These are phyloP conservation scores for Ogataea paradorogensis DNA, from an alignment of 805 yeast species.

Conservation along the genomic window DNA sequence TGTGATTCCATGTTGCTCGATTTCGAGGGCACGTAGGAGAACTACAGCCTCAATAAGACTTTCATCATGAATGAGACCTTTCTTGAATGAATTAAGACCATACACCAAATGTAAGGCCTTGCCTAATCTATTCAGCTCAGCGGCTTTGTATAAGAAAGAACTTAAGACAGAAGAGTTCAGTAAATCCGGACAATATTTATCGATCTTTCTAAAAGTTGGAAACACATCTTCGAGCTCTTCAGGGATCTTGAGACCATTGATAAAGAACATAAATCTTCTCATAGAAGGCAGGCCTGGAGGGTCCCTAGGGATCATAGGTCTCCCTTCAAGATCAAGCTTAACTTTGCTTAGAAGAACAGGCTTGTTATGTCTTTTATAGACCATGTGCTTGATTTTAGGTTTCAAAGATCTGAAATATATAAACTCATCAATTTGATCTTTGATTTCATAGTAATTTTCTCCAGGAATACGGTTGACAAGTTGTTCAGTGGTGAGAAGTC, in stretches of 20 bases:
- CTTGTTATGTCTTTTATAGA: slow-evolving; percentile 26
- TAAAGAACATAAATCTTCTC: slow-evolving; percentile 24
- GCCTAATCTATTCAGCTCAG: slow-evolving; percentile 21
- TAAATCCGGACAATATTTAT: slow-evolving; percentile 17
- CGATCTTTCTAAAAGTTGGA: slow-evolving; percentile 16
- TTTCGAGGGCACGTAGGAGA: slow-evolving; percentile 24
- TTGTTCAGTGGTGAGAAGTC: slow-evolving; percentile 1
- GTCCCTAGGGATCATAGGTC: slow-evolving; percentile 26
- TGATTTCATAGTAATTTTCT: slow-evolving; percentile 18
- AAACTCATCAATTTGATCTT: slow-evolving; percentile 31
- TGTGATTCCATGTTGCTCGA: slow-evolving; percentile 10
- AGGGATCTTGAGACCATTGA: slow-evolving; percentile 20
- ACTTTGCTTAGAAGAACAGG: slow-evolving; percentile 20
- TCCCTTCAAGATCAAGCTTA: slow-evolving; percentile 25
- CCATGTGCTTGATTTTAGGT: slow-evolving; percentile 23
- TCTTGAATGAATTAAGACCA: slow-evolving; percentile 16
- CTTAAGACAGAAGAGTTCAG: slow-evolving; percentile 25
- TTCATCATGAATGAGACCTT: slow-evolving; percentile 12
- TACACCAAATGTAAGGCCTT: slow-evolving; percentile 22
- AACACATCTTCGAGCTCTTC: slow-evolving; percentile 26
- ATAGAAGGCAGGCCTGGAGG: slow-evolving; percentile 29
- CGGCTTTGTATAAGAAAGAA: slow-evolving; percentile 26
- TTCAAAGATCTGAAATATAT: slow-evolving; percentile 24
- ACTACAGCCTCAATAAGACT: slow-evolving; percentile 26
- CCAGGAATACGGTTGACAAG: slow-evolving; percentile 4